Conservation (phyloP, 805 yeast genomes). For the Barnettozyma vustinii region DNA sequence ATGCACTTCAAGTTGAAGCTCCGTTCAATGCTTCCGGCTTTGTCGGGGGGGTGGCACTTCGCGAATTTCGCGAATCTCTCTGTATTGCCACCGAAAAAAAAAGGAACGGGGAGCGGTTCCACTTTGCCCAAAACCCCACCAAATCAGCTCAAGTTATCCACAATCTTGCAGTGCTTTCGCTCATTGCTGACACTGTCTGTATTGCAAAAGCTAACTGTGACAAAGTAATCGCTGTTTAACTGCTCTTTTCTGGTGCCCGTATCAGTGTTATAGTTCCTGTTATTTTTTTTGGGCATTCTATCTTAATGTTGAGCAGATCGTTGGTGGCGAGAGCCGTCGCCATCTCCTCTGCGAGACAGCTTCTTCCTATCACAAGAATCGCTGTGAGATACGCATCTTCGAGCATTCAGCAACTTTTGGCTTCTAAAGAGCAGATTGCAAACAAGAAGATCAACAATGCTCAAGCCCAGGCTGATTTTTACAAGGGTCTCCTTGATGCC, state of each 20-base stretch:
- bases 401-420: constrained; percentile 32
- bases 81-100: not conserved
- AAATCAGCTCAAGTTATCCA: not conserved
- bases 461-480: constrained; percentile 74
- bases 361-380: not conserved
- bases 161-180: not conserved
- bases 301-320: not conserved
- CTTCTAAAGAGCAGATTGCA: constrained; percentile 78
- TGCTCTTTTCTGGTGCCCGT: not conserved
- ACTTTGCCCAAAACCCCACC: not conserved
- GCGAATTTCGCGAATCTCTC: not conserved
- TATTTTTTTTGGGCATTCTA: no score
- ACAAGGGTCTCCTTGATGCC: constrained; percentile 63
- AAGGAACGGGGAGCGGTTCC: not conserved
- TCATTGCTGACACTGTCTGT: not conserved
- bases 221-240: not conserved
- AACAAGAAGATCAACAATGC: constrained; percentile 69
- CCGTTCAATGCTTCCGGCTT: no score
- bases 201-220: not conserved
- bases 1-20: no score
- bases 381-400: constrained; percentile 22
- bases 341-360: not conserved
- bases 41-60: not conserved
- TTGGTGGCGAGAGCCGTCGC: not conserved
- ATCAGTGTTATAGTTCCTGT: no score